Percentiles rank a stretch among this genome's conserved stretches.
These are phyloP conservation scores for Trapa incisa DNA, from an alignment of 345 rosid species.

Conservation along the genomic window DNA sequence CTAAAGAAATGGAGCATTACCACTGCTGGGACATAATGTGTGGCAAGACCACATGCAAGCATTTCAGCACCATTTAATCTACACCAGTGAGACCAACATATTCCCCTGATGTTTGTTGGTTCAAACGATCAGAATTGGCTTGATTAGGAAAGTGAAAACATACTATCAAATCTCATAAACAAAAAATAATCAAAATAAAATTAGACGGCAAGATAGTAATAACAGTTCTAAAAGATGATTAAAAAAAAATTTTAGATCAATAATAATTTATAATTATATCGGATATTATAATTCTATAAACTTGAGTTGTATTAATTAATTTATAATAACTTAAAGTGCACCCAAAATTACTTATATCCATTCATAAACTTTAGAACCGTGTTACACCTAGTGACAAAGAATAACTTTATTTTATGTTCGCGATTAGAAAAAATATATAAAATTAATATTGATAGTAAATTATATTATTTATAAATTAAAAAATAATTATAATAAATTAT, in stretches of 20 bases:
- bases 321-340: no score
- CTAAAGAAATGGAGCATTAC: slow-evolving; percentile 23
- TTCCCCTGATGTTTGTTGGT: slow-evolving; percentile 37
- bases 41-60: slow-evolving; percentile 84
- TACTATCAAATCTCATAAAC: neutral
- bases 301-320: neutral
- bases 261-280: no score
- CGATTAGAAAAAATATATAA: no score
- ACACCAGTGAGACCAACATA: slow-evolving; percentile 64
- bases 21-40: slow-evolving; percentile 61
- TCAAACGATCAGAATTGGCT: slow-evolving; percentile 3
- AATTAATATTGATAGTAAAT: no score
- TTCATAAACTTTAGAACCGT: no score
- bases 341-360: no score
- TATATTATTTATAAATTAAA: no score
- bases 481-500: no score
- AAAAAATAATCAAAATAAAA: neutral
- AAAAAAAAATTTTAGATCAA: neutral
- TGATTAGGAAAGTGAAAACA: neutral
- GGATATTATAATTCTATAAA: no score
- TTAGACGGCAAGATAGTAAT: neutral
- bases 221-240: neutral
- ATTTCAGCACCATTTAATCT: slow-evolving; percentile 78
- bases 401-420: no score
- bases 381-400: no score